Evolutionary conservation across 192 early-diverging fungal species (phyloP).

Genomic region (Linnemannia schmuckeri): DNA sequence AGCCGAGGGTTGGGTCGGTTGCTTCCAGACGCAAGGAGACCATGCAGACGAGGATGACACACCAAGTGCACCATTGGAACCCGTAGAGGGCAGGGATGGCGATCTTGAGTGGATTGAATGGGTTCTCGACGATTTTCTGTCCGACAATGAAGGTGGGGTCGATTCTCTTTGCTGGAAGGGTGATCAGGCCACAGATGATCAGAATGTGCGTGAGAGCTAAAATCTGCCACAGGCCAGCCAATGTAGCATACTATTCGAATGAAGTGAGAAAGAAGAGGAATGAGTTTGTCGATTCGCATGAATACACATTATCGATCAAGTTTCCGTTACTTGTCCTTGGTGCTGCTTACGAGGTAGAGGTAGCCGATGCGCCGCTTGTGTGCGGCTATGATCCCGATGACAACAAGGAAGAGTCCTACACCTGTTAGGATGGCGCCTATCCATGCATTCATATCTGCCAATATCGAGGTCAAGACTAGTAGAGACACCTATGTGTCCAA

Average conservation of each 20-base stretch:
- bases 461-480: slow-evolving; percentile 32
- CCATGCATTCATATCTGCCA: slow-evolving; percentile 41
- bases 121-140: slow-evolving; percentile 7
- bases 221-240: slow-evolving; percentile 44
- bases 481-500: slow-evolving; percentile 10
- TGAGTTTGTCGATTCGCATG: background rate
- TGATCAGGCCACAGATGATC: slow-evolving; percentile 28
- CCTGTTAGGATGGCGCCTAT: slow-evolving; percentile 26
- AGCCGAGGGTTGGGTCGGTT: background rate
- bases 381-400: slow-evolving; percentile 29
- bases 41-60: slow-evolving; percentile 15
- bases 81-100: slow-evolving; percentile 21
- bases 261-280: background rate
- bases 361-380: slow-evolving; percentile 30
- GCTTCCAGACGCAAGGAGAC: slow-evolving; percentile 9
- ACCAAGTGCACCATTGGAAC: slow-evolving; percentile 17
- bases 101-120: slow-evolving; percentile 18
- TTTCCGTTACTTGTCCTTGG: background rate
- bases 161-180: background rate
- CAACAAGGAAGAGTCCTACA: slow-evolving; percentile 13
- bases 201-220: slow-evolving; percentile 33
- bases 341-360: slow-evolving; percentile 25
- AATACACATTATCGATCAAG: background rate
- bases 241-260: slow-evolving; percentile 30
- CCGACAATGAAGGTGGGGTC: slow-evolving; percentile 17